Evolutionary conservation across 1,284 basidiomycete genomes (phyloP), one percentile per base, ranked within the genome.

Genomic region (Heterobasidion occidentale): DNA sequence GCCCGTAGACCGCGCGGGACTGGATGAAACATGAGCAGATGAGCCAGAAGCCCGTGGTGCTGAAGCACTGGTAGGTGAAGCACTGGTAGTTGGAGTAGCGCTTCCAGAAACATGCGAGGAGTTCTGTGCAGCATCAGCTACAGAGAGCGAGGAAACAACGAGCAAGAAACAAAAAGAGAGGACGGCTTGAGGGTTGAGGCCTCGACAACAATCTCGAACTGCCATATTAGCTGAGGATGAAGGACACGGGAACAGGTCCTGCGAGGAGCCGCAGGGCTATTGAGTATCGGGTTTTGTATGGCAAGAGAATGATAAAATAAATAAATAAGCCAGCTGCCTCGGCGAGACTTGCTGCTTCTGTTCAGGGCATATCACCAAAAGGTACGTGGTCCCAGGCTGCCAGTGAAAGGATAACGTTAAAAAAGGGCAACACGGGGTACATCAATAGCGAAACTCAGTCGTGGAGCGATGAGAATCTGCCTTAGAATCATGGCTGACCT

Each of bases 121-220:
- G 27, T 5, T 27, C 27, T 27, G 27, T 27, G 27, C 36, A 54
- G 58, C 48, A 33, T 17, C 50, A 35, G 54, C 38, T 27, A 45
- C 20, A 52, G 15, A 46, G 38, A 36, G 38, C n/a, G 49, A 45
- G 5, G 20, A 49, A 14, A 27, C 27, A 20, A 42, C 6, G 27
- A 36, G 17, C 27, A 56, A 27, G n/a, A 36, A 46, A 20, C 20
- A 38, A 51, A 58, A 52, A 20, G 54, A 56, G 48, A 49, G 50
- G 54, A 58, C 38, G 36, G 48, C 20, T 45, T 34, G 35, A 19
- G 51, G 46, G 4, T 33, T 33, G 34, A 53, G 35, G 5, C 51
- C 44, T 55, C 55, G 38, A 12, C 38, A n/a, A 42, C 49, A 15
- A 20, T 36, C 14, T 20, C n/a, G 50, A 11, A 36, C 27, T 8